phyloP scores from a whole-genome alignment of 1,284 basidiomycete species.

The Puccinia coronata region DNA sequence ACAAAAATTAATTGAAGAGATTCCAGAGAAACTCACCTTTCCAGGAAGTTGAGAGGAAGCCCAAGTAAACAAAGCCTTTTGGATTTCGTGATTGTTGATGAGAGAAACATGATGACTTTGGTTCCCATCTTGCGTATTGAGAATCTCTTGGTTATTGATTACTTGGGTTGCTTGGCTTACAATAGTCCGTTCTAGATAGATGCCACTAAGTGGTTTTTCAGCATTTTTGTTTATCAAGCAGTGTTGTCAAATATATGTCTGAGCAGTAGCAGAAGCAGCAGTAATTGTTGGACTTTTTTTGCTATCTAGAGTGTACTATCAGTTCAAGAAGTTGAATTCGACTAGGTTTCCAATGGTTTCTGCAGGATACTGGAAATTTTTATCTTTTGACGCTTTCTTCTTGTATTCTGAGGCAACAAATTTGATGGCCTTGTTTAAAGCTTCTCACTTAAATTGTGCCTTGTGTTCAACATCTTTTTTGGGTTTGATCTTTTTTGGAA shows the following conservation, averaged over 20 bases:
- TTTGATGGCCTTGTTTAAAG: not conserved
- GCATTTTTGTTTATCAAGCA: not conserved
- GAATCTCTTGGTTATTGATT: not conserved
- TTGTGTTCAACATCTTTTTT: not conserved
- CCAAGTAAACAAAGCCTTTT: constrained; percentile 18
- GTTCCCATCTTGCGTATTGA: not conserved
- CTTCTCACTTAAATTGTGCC: not conserved
- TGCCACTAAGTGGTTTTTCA: not conserved
- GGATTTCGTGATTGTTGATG: not conserved
- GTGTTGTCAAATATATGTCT: not conserved
- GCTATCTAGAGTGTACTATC: not conserved
- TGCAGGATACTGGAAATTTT: not conserved
- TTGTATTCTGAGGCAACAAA: constrained; percentile 16
- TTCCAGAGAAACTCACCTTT: not conserved
- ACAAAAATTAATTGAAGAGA: not conserved
- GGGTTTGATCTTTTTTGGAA: not conserved
- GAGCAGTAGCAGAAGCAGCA: not conserved
- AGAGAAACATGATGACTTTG: not conserved
- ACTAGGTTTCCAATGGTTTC: not conserved
- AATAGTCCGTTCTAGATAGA: not conserved
- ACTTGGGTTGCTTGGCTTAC: not conserved
- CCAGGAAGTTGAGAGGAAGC: constrained; percentile 6
- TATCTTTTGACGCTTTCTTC: not conserved
- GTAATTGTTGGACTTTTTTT: not conserved
- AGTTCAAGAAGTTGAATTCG: not conserved